phyloP scores from a whole-genome alignment of 768 basidiomycete species.

The Kondoa subrosea region DNA sequence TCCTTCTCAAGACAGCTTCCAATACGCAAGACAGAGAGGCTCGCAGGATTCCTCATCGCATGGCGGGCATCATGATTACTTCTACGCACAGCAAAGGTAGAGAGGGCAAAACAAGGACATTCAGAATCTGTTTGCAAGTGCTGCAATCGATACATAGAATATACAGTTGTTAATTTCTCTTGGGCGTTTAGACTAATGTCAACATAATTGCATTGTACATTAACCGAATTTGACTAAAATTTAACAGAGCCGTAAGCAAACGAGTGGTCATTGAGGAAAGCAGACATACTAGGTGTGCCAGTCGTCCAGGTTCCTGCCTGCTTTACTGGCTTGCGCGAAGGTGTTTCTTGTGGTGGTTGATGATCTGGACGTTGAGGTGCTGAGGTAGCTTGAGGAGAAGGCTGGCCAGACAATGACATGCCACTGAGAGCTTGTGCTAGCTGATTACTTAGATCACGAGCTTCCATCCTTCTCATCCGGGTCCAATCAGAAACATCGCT shows the following conservation, averaged over 20 bases:
- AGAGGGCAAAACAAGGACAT: not conserved
- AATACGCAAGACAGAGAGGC: not conserved
- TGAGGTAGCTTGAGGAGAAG: conserved; percentile 13
- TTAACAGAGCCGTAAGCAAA: not conserved
- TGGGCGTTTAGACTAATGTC: no score
- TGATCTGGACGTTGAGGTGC: conserved; percentile 5
- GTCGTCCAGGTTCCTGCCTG: conserved; percentile 12
- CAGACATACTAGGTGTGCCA: not conserved
- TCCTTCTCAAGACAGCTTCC: not conserved
- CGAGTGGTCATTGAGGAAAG: no score
- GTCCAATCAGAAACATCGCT: conserved; percentile 51
- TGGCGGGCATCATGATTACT: not conserved
- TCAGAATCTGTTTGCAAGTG: not conserved
- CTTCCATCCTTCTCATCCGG: conserved; percentile 51
- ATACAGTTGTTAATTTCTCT: not conserved
- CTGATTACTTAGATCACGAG: conserved; percentile 42
- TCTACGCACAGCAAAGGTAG: conserved; percentile 3
- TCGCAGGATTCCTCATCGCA: not conserved
- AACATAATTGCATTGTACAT: no score
- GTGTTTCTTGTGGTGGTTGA: conserved; percentile 9
- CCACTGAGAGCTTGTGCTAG: conserved; percentile 7
- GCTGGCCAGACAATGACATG: conserved; percentile 3
- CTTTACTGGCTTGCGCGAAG: conserved; percentile 15
- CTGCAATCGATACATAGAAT: not conserved
- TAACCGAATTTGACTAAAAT: not conserved